Base-by-base conservation (phyloP, 208 protist genomes). In the Acanthamoeba polyphaga region DNA sequence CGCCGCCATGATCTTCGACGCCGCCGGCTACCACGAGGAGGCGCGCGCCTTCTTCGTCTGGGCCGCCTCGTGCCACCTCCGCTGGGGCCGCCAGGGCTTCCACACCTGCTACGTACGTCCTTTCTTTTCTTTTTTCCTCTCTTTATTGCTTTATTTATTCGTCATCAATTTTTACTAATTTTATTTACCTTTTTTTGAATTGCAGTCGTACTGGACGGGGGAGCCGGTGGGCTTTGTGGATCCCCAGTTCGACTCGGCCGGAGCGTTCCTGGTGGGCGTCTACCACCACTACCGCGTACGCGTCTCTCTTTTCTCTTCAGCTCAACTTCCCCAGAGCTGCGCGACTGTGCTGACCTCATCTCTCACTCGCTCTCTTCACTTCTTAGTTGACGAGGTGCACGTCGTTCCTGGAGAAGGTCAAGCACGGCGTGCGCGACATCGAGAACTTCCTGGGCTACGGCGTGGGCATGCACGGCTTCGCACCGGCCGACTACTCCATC, bases 141-240 rank as follows among this genome's bases (percentile, higher is more conserved):
- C 53, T 60, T 60, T 58, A 58, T 58, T 13, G 3, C 3, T 58
- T 58, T 58, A 58, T 58, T 58, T 58, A 58, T 60, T 7, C 6
- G 15, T 13, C 12, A 1, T 9, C 1, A 58, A 15, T 58, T 58
- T n/a, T n/a, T n/a, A 60, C 53, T 19, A 7, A 19, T 15, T 29
- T 66, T 29, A 66, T 66, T 66, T 10, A 66, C 29, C 29, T n/a
- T 22, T n/a, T 10, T 2, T 3, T 66, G 1, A n/a, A 9, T 19
- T 66, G 60, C 60, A 66, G 60, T 53, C 51, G n/a, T 95, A 92
- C 85, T 96, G 62, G 64, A 94, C 70, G n/a, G 95, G 95, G 3
- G 51, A 29, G 38, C 92, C 95, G 10, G 92, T 96, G 34, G 95
- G 95, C 38, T 96, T 96, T 88, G 95, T 96, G 24, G 95, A 96